Evolutionary conservation across 176 grass and related monocot species (phyloP), one percentile per base, ranked within the genome.

Genomic region (Aegilops tauschii): DNA sequence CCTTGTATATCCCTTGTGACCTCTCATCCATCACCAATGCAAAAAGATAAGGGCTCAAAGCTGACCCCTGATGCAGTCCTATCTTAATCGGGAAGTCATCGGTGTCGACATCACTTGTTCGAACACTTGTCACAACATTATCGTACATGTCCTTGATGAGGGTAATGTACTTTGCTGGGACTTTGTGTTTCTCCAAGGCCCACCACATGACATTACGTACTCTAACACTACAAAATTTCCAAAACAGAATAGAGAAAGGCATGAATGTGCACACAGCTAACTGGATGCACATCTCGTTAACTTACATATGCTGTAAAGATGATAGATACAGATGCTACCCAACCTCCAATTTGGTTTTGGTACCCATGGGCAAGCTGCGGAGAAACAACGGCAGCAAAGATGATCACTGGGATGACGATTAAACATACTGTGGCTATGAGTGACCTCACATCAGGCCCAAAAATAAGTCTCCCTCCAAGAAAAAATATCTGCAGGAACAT

Each of bases 401-500:
- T 40, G 49, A 90, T 80, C 61, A 95, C 88, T 61, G 93, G 93
- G 40, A 82, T 36, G 79, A 92, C 77, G 35, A 95, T 91, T 75
- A 95, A 85, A 82, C 88, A 88, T 79, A 95, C 56, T 70, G 93
- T 95, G 71, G 92, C 77, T 47, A 90, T 8, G 16, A 95, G 83
- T 54, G 90, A 91, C 39, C 88, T 90, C 81, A 89, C 90, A 91
- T 95, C 90, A 73, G 93, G 93, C 67, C 93, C 93, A 84, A 95
- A 95, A 78, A 92, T 90, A 84, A 95, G 88, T 82, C 93, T 90
- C 83, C 93, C 93, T 82, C 88, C 93, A 80, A 90, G 82, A 81
- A 90, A 95, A 86, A 95, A 95, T 79, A 80, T 79, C 93, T 95
- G 90, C 64, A 92, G 72, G 76, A 69, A 75, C 9, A 30, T 16